Percentiles rank a stretch among this genome's conserved stretches.
phyloP scores from a whole-genome alignment of 257 asterid genomes.

The Euphrasia confusa region DNA sequence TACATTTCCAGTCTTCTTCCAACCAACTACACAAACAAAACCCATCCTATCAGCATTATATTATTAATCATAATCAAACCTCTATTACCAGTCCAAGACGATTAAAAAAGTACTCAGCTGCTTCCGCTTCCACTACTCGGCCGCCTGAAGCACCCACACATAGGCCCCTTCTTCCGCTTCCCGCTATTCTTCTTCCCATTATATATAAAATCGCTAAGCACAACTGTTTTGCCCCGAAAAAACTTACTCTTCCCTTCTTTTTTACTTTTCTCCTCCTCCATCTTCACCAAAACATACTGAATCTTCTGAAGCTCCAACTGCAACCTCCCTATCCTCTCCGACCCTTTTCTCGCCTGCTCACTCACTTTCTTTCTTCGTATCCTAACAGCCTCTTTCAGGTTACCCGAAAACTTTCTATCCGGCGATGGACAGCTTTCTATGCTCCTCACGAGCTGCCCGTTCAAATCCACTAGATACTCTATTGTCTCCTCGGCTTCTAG shows the following conservation, averaged over 20 bases:
- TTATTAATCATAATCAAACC: neutral
- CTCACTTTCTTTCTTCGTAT: constrained; percentile 45
- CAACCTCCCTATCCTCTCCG: constrained; percentile 73
- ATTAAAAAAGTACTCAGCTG: constrained; percentile 18
- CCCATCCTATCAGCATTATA: neutral
- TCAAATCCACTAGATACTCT: constrained; percentile 50
- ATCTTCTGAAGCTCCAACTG: constrained; percentile 82
- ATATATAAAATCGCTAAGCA: constrained; percentile 67
- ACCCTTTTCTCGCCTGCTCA: constrained; percentile 74
- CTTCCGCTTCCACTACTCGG: constrained; percentile 35
- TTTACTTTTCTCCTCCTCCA: constrained; percentile 70
- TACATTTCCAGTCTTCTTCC: neutral
- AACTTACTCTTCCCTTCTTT: constrained; percentile 40
- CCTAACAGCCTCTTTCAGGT: constrained; percentile 42
- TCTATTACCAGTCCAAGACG: neutral
- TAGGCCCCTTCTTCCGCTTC: constrained; percentile 53
- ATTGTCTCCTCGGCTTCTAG: constrained; percentile 79
- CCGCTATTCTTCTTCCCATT: constrained; percentile 48
- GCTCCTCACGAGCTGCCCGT: constrained; percentile 46
- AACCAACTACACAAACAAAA: neutral
- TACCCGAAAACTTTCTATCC: constrained; percentile 39
- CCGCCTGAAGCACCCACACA: constrained; percentile 60
- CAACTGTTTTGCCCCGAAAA: constrained; percentile 45
- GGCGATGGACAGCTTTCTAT: constrained; percentile 52
- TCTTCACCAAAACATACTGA: constrained; percentile 54